Conservation (phyloP, 441 rosid genomes). For the Lepidium campestre region DNA sequence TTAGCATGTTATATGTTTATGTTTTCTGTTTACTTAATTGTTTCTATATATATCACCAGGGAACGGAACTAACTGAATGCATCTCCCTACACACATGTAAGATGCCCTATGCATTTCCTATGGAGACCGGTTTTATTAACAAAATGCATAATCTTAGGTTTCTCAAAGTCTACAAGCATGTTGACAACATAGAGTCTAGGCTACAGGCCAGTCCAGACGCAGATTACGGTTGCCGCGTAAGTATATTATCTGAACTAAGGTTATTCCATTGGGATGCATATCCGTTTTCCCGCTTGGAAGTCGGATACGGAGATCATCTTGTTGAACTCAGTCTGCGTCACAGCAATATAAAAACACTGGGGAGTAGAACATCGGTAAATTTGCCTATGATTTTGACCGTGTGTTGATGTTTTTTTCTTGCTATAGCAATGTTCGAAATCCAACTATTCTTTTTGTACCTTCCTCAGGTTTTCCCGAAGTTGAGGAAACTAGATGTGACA, state of each 20-base stretch:
- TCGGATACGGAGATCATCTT: too few species aligned
- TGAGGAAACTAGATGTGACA: conserved; percentile 17
- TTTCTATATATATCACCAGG: background rate
- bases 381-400: background rate
- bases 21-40: background rate
- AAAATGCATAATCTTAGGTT: background rate
- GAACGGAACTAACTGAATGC: background rate
- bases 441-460: background rate
- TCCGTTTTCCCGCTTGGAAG: too few species aligned
- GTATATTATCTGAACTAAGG: too few species aligned
- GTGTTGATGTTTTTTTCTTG: background rate
- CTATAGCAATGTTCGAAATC: background rate
- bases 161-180: conserved; percentile 16
- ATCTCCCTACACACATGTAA: conserved; percentile 7
- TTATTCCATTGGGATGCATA: background rate
- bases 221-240: too few species aligned
- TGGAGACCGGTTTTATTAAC: background rate
- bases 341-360: background rate
- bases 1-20: background rate
- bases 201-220: background rate
- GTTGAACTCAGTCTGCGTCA: background rate
- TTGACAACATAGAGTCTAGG: background rate
- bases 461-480: background rate
- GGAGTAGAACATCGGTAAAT: background rate
- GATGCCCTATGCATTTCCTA: background rate